Evolutionary conservation across 1,284 basidiomycete species (phyloP).

Genomic region (Mycena citricolor): DNA sequence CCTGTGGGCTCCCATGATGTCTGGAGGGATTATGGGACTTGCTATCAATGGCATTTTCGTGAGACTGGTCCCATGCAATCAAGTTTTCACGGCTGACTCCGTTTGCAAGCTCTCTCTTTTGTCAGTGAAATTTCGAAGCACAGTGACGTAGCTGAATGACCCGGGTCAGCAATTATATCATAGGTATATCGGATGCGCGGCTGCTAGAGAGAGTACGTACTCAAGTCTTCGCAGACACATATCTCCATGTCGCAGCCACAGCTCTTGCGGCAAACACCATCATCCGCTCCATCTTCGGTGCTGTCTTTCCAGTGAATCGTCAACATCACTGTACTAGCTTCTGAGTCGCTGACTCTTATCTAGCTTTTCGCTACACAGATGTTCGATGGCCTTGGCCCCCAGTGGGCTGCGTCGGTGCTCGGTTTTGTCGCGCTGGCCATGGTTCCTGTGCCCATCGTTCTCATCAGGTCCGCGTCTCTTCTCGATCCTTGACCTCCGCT

Average conservation of each 20-base stretch:
- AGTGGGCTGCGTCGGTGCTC: conserved; percentile 58
- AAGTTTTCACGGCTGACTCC: background rate
- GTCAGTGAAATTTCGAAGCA: too few relatives aligned
- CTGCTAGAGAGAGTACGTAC: too few relatives aligned
- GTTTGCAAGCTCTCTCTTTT: conserved; percentile 10
- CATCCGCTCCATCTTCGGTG: conserved; percentile 54
- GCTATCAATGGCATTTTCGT: conserved; percentile 61
- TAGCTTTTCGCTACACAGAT: conserved; percentile 55
- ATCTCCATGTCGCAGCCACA: conserved; percentile 55
- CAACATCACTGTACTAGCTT: background rate
- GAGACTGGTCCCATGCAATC: conserved; percentile 26
- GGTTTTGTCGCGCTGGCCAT: conserved; percentile 50
- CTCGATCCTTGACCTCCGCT: background rate
- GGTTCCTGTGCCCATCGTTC: conserved; percentile 55
- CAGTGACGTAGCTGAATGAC: too few relatives aligned
- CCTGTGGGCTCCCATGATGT: conserved; percentile 57
- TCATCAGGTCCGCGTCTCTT: conserved; percentile 36
- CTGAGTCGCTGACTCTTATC: conserved; percentile 5
- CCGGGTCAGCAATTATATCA: conserved; percentile 50
- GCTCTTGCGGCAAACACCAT: conserved; percentile 59
- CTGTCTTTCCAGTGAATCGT: conserved; percentile 53
- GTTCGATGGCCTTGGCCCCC: conserved; percentile 48
- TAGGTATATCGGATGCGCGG: conserved; percentile 32
- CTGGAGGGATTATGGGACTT: conserved; percentile 53
- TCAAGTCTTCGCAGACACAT: conserved; percentile 38